Conservation (phyloP, 169 alveolate genomes). For the Cystoisospora suis region DNA sequence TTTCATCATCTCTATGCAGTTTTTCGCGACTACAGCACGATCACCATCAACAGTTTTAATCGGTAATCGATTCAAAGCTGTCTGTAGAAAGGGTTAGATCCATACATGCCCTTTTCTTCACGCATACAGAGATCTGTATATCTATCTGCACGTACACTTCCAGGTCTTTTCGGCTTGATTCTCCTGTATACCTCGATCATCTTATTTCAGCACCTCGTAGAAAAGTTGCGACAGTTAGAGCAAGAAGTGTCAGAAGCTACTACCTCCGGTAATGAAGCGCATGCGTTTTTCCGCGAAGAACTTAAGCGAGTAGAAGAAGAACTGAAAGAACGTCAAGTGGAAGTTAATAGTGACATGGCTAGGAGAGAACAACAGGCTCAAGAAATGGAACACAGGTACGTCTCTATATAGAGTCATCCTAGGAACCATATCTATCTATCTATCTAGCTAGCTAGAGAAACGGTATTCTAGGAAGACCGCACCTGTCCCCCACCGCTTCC, state of each 20-base stretch:
- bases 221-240: constrained; percentile 4
- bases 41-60: too few species aligned
- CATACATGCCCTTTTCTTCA: too few species aligned
- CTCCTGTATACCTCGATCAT: neutral
- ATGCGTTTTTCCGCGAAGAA: neutral
- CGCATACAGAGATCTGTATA: too few species aligned
- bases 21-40: too few species aligned
- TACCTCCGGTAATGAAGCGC: neutral
- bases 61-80: too few species aligned
- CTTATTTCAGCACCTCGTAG: neutral
- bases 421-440: too few species aligned
- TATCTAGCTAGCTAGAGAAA: too few species aligned
- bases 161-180: neutral
- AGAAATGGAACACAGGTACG: constrained; percentile 1
- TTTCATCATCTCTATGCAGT: too few species aligned
- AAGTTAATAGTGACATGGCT: neutral
- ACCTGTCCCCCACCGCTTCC: too few species aligned
- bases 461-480: too few species aligned
- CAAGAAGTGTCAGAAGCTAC: neutral
- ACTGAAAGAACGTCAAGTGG: neutral
- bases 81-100: too few species aligned
- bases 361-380: constrained; percentile 28
- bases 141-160: too few species aligned
- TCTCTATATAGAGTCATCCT: neutral
- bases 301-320: neutral